Conservation (phyloP, 2,329 filamentous ascomycete species). For the Arthrobotrys musiformis region DNA sequence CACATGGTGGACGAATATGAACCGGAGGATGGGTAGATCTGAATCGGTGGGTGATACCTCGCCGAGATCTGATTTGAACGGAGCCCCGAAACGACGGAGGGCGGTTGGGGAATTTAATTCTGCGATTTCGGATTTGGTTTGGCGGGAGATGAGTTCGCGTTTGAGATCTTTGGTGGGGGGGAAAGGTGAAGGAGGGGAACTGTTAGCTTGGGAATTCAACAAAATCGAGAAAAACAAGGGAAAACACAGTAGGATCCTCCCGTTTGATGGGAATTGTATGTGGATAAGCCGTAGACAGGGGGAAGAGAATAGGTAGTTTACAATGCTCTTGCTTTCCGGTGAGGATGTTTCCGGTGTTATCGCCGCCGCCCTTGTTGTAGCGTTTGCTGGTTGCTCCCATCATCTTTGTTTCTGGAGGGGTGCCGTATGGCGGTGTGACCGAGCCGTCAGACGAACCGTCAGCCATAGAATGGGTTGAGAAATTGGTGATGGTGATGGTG, state of each 20-base stretch:
- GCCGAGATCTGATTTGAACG: conserved; percentile 90
- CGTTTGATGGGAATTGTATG: too few relatives aligned
- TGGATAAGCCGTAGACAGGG: not conserved
- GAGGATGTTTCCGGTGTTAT: conserved; percentile 69
- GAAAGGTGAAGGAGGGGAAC: not conserved
- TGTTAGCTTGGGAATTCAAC: conserved; percentile 44
- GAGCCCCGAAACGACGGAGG: conserved; percentile 91
- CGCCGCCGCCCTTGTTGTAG: conserved; percentile 45
- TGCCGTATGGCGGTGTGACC: conserved; percentile 9
- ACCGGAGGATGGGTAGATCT: conserved; percentile 89
- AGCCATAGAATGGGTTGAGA: not conserved
- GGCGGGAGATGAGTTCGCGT: conserved; percentile 88
- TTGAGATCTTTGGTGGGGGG: conserved; percentile 77
- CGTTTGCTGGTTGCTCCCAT: conserved; percentile 42
- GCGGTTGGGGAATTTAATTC: conserved; percentile 96
- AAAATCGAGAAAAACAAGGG: not conserved
- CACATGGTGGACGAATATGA: conserved; percentile 97
- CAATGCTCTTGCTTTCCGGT: conserved; percentile 99
- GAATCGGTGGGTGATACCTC: conserved; percentile 94
- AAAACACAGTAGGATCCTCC: not conserved
- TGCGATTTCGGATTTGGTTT: conserved; percentile 88
- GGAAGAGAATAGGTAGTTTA: conserved; percentile 65
- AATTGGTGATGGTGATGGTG: not conserved
- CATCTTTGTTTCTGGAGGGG: conserved; percentile 23
- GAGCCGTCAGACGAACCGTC: conserved; percentile 7